Evolutionary conservation across 345 rosid species (phyloP).

Genomic region (Adansonia digitata): DNA sequence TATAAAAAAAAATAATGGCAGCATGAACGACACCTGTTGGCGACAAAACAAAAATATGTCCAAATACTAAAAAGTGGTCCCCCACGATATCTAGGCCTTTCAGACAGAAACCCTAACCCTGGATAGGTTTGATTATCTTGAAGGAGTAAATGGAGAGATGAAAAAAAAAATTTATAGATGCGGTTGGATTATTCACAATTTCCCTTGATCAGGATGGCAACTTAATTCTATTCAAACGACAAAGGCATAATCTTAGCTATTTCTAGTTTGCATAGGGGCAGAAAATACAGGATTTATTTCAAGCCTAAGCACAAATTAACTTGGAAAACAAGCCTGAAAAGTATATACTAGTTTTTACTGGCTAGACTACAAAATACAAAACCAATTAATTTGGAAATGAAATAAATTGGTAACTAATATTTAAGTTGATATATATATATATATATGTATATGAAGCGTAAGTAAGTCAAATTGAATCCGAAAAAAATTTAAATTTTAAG

Average conservation of each 20-base stretch:
- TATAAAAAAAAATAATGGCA: too few relatives aligned
- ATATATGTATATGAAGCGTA: too few relatives aligned
- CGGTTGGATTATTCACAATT: not conserved
- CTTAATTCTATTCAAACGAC: not conserved
- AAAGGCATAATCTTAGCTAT: not conserved
- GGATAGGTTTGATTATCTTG: not conserved
- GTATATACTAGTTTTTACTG: not conserved
- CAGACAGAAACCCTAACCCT: slow-evolving; percentile 1
- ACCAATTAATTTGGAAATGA: not conserved
- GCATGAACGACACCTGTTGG: slow-evolving; percentile 19
- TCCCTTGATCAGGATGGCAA: not conserved
- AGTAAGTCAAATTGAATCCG: too few relatives aligned
- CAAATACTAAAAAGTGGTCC: slow-evolving; percentile 2
- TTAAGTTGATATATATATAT: too few relatives aligned
- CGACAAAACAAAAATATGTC: slow-evolving; percentile 3
- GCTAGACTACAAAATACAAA: too few relatives aligned
- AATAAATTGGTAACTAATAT: not conserved
- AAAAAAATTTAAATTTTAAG: too few relatives aligned
- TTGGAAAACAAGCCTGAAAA: not conserved
- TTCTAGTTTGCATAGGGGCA: too few relatives aligned
- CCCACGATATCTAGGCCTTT: not conserved
- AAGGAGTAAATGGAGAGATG: not conserved
- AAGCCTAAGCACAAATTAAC: not conserved
- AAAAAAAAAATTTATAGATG: not conserved
- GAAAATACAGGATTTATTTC: not conserved